A percentile compares a stretch with the other conserved stretches of the same genome.
Conservation (phyloP, 306 rosid genomes). For the Sophora flavescens region DNA sequence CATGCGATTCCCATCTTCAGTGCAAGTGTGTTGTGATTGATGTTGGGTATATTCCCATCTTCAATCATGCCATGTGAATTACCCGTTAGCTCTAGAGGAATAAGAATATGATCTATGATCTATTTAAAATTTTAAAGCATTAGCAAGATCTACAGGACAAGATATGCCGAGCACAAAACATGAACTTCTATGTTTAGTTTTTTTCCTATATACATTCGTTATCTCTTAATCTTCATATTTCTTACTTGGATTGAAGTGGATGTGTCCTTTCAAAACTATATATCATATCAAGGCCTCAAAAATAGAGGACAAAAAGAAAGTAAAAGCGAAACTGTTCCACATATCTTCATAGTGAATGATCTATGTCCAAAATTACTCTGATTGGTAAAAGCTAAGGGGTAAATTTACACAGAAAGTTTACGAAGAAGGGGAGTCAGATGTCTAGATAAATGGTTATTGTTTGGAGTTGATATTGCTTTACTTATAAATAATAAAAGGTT, state of each 20-base stretch:
- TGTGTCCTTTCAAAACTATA: constrained; percentile 9
- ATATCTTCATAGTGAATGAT: not conserved
- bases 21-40: constrained; percentile 10
- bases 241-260: not conserved
- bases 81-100: constrained; percentile 1
- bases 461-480: constrained; percentile 4
- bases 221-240: constrained; percentile 5
- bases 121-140: constrained; percentile 27
- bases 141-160: constrained; percentile 24
- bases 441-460: not conserved
- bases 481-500: not conserved
- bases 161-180: constrained; percentile 3
- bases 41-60: constrained; percentile 6
- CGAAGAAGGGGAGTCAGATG: not conserved
- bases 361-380: constrained; percentile 11
- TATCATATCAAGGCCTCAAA: not conserved
- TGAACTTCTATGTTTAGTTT: not conserved
- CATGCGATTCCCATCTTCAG: constrained; percentile 20
- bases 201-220: not conserved
- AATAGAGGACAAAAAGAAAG: constrained; percentile 18
- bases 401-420: not conserved
- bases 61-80: constrained; percentile 12
- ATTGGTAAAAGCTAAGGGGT: constrained; percentile 17
- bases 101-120: constrained; percentile 7
- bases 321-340: not conserved